A percentile compares a stretch with the other conserved stretches of the same genome.
Evolutionary conservation across 1,284 basidiomycete genomes (phyloP).

Genomic region (Ganoderma resinaceum): DNA sequence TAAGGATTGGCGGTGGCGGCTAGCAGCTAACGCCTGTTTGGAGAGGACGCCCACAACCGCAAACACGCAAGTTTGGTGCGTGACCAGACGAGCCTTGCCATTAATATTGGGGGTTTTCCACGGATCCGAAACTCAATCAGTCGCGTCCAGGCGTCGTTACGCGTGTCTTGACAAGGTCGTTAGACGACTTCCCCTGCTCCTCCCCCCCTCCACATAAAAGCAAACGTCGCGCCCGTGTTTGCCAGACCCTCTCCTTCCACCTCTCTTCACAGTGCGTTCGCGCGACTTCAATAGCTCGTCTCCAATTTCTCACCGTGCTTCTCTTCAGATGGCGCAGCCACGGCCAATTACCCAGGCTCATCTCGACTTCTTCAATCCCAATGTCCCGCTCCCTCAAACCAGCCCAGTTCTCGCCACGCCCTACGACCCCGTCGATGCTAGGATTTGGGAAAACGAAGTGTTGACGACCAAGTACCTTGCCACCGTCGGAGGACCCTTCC

Average conservation of each 20-base stretch:
- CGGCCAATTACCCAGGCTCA: neutral
- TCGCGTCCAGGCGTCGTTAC: neutral
- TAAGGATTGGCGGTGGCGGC: neutral
- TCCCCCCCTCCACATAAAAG: neutral
- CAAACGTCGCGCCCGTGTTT: neutral
- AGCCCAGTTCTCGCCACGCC: neutral
- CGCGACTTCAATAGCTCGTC: neutral
- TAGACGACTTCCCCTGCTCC: conserved; percentile 3
- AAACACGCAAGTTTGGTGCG: conserved; percentile 28
- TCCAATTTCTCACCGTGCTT: neutral
- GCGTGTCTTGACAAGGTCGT: conserved; percentile 19
- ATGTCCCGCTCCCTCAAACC: neutral
- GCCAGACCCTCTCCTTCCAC: neutral
- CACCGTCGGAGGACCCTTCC: neutral
- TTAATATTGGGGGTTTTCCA: conserved; percentile 13
- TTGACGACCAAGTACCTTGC: conserved; percentile 1
- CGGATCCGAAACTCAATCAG: neutral
- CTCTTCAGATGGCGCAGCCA: conserved; percentile 4
- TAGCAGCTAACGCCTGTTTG: conserved; percentile 11
- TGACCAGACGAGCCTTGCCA: conserved; percentile 9
- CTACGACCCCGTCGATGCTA: neutral
- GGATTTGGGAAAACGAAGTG: conserved; percentile 2
- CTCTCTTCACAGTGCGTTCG: neutral
- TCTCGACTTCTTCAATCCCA: neutral
- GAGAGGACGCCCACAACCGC: conserved; percentile 27